Evolutionary conservation across 139 green algal genomes (phyloP).

Genomic region (Eudorina sp.): DNA sequence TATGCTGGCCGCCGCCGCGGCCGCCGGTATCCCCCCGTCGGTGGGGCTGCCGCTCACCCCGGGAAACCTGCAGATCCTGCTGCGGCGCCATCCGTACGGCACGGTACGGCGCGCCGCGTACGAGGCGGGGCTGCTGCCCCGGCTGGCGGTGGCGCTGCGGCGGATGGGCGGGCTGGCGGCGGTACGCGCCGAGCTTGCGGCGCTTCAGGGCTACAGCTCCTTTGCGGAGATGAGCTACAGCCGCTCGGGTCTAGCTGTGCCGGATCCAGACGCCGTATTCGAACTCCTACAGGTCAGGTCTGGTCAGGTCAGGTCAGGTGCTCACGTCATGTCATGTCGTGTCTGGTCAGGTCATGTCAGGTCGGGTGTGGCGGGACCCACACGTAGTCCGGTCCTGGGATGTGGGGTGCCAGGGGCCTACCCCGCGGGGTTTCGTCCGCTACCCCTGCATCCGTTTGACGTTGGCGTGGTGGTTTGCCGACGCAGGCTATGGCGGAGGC

Average conservation of each 20-base stretch:
- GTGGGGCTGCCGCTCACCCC: conserved; percentile 31
- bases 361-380: too few relatives aligned
- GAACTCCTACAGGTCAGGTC: neutral
- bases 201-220: neutral
- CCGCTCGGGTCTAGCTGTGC: neutral
- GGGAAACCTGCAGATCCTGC: neutral
- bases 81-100: neutral
- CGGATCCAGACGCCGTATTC: neutral
- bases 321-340: too few relatives aligned
- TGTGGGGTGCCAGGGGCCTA: too few relatives aligned
- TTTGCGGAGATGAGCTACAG: neutral
- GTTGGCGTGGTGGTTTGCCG: too few relatives aligned
- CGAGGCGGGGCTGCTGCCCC: conserved; percentile 26
- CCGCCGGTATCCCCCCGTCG: conserved; percentile 5
- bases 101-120: conserved; percentile 14
- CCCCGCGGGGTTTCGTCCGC: too few relatives aligned
- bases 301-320: too few relatives aligned
- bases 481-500: neutral
- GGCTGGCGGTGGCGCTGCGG: conserved; percentile 6
- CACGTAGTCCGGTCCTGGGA: too few relatives aligned
- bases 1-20: neutral
- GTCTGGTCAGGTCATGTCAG: too few relatives aligned
- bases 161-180: neutral
- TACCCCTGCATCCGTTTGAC: too few relatives aligned
- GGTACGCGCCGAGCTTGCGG: neutral